Evolutionary conservation across 768 basidiomycete genomes (phyloP), one percentile per base, ranked within the genome.

Genomic region (Tylopilus intermedius): DNA sequence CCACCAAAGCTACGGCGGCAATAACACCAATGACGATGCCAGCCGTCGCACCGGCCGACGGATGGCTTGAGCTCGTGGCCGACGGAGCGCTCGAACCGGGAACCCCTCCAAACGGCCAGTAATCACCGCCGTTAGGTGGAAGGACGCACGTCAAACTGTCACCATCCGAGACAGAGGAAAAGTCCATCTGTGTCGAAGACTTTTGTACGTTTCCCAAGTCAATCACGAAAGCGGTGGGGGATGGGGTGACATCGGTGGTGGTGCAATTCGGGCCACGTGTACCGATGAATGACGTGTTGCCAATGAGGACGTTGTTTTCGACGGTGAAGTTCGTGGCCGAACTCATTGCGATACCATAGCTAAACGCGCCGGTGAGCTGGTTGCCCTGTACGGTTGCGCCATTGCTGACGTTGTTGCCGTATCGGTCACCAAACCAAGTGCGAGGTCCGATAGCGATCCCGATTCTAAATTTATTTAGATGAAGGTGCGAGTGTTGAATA

Each of bases 391-490:
- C 81, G 5, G 72, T 71, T 6, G 78, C 87, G n/a, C 74, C 73
- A 35, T 65, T 71, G 64, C 73, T 78, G 60, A 79, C 74, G 54
- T 83, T 82, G 50, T 77, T 79, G 22, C 75, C 74, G 57, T 74
- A 86, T 47, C 67, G 62, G 57, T 77, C 69, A 3, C 82, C 84
- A 53, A 88, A 89, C 88, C 88, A 90, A 14, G 80, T 82, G 10
- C 79, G 79, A 8, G 89, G 86, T 8, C 89, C 88, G 14, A 90
- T 77, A 27, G 87, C 88, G 45, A 90, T 83, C n/a, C 84, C 88
- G 61, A 90, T 82, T 66, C 88, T 89, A 13, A 7, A 51, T 37
- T n/a, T n/a, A 38, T 51, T 60, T 18, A 56, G 49, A 46, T 44
- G 32, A 55, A 47, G 24, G 24, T 29, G 22, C 45, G 22, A 46